phyloP scores from a whole-genome alignment of 169 alveolate species.

The Neospora caninum region DNA sequence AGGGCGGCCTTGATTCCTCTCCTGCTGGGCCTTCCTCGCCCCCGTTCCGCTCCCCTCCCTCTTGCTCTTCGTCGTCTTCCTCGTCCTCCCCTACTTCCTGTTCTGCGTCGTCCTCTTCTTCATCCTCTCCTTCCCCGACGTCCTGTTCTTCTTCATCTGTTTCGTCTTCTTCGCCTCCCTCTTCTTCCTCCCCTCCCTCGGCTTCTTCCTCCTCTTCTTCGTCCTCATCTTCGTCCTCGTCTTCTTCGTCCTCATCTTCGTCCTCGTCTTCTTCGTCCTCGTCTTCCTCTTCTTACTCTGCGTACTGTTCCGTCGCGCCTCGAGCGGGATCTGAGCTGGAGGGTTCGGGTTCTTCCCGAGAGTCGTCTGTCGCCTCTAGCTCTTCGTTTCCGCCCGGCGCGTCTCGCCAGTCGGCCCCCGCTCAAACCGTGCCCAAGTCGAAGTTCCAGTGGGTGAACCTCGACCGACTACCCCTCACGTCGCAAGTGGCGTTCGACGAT shows the following conservation, averaged over 20 bases:
- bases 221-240: background rate
- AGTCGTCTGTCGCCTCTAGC: no score
- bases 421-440: background rate
- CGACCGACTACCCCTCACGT: slow-evolving; percentile 25
- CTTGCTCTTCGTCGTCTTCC: background rate
- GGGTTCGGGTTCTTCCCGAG: background rate
- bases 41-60: background rate
- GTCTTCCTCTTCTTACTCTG: background rate
- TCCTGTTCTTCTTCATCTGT: background rate
- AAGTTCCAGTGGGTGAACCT: background rate
- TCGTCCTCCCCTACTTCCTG: background rate
- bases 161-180: background rate
- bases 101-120: background rate
- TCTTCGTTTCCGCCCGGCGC: background rate
- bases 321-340: background rate
- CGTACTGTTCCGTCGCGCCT: background rate
- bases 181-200: background rate
- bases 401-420: background rate
- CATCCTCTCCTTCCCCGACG: background rate
- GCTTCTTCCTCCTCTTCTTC: background rate
- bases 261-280: background rate
- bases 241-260: background rate
- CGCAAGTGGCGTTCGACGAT: slow-evolving; percentile 46
- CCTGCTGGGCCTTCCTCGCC: background rate
- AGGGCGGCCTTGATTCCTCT: background rate